Evolutionary conservation across 2,329 filamentous ascomycete species (phyloP), one percentile per base, ranked within the genome.

Genomic region (Dothideomycetidae sp.): DNA sequence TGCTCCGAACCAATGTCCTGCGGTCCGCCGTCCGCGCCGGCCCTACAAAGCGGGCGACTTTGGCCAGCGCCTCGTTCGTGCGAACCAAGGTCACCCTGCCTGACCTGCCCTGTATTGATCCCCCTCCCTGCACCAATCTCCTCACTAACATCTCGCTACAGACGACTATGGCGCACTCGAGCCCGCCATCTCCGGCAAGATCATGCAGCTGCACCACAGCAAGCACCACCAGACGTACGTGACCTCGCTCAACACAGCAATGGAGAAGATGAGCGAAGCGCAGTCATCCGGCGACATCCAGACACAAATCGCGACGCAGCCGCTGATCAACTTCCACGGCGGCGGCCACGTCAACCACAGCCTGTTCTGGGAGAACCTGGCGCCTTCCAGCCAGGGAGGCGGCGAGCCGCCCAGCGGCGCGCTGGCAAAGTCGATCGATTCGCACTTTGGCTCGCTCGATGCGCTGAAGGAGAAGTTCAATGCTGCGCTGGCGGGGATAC

Each of bases 91-190:
- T 82, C 36, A 93, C 86, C 29, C 79, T 98, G 29, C 90, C 90
- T 46, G 86, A 94, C 54, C 77, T 96, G 10, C 57, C 74, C 51
- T 85, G 79, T 83, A n/a, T n/a, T n/a, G 69, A 45, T 72, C 57
- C 4, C 12, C 7, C 12, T n/a, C 16, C 10, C 35, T 40, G 35
- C 37, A 33, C 18, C 16, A 4, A 34, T 18, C 12, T 14, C 29
- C 29, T 10, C 9, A 33, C 13, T 21, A 13, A 33, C 16, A 10
- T 5, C 3, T 10, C n/a, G n/a, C 37, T 23, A 5, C 48, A 93
- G 88, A 96, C 59, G 90, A 94, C 70, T 98, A 94, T 62, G 83
- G 80, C 57, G 90, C 86, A 36, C 84, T 98, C 52, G 90, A 98
- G 67, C 74, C 73, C 48, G 61, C 70, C 56, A 71, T 93, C 66